Evolutionary conservation across 2,329 filamentous ascomycete genomes (phyloP).

Genomic region (Rhexocercosporidium sp.): DNA sequence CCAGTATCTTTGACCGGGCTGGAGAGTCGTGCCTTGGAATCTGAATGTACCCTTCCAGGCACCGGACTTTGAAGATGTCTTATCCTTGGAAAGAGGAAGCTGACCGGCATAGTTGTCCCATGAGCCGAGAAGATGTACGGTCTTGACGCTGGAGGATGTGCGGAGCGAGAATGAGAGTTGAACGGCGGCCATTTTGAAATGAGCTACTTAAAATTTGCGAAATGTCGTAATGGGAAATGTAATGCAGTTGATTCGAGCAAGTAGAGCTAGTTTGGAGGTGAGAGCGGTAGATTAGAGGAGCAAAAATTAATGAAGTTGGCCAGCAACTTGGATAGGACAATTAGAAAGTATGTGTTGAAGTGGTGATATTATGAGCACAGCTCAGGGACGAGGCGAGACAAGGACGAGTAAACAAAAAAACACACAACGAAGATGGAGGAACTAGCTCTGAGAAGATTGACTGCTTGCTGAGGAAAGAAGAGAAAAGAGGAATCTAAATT

Average conservation of each 20-base stretch:
- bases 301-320: slow-evolving; percentile 59
- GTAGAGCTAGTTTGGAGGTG: slow-evolving; percentile 43
- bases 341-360: slow-evolving; percentile 39
- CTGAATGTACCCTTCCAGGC: slow-evolving; percentile 97
- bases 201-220: slow-evolving; percentile 41
- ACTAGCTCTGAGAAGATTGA: slow-evolving; percentile 58
- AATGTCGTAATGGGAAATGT: slow-evolving; percentile 40
- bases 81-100: slow-evolving; percentile 91
- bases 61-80: slow-evolving; percentile 80
- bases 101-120: slow-evolving; percentile 98
- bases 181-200: slow-evolving; percentile 78
- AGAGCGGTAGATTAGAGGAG: slow-evolving; percentile 53
- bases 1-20: slow-evolving; percentile 95
- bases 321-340: slow-evolving; percentile 50
- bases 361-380: slow-evolving; percentile 56
- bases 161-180: slow-evolving; percentile 96
- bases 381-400: slow-evolving; percentile 50
- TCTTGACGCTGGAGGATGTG: slow-evolving; percentile 95
- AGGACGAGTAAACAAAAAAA: slow-evolving; percentile 50
- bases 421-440: slow-evolving; percentile 52
- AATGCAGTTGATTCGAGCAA: slow-evolving; percentile 45
- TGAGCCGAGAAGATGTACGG: slow-evolving; percentile 94
- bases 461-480: slow-evolving; percentile 68
- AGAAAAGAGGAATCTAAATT: slow-evolving; percentile 27
- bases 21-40: slow-evolving; percentile 86